phyloP scores from a whole-genome alignment of 1,139 yeast genomes.

The Debaryomyces coudertii region DNA sequence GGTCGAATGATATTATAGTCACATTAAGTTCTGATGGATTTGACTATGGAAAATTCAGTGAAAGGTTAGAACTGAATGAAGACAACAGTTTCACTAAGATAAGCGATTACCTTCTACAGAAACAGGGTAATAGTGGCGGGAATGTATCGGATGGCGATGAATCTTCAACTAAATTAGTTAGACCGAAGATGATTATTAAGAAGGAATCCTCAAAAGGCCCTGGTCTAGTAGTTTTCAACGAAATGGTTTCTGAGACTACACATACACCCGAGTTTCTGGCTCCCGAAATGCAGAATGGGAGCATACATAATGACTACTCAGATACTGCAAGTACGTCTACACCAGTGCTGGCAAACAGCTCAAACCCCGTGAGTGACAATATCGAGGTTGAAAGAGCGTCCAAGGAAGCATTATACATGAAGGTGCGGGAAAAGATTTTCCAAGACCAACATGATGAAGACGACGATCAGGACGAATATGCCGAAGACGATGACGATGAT shows the following conservation, averaged over 20 bases:
- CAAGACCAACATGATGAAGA: constrained; percentile 25
- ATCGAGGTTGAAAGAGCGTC: constrained; percentile 30
- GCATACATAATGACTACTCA: not conserved
- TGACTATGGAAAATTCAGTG: constrained; percentile 12
- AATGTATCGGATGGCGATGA: not conserved
- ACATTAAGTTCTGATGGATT: constrained; percentile 14
- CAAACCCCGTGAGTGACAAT: not conserved
- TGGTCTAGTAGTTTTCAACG: not conserved
- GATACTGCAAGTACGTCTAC: constrained; percentile 6
- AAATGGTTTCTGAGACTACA: not conserved
- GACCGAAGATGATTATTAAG: constrained; percentile 25
- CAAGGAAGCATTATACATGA: constrained; percentile 46
- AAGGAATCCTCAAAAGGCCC: constrained; percentile 13
- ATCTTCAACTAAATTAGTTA: constrained; percentile 6
- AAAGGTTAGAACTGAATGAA: constrained; percentile 10
- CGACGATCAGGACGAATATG: constrained; percentile 30
- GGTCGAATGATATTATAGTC: constrained; percentile 32
- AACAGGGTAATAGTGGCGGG: not conserved
- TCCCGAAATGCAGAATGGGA: not conserved
- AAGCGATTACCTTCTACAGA: constrained; percentile 2
- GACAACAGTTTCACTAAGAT: constrained; percentile 7
- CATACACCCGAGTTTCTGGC: not conserved
- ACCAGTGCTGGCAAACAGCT: constrained; percentile 7
- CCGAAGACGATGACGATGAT: constrained; percentile 19
- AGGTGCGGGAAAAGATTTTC: constrained; percentile 50